Conservation (phyloP, 2,329 filamentous ascomycete species). For the Huntiella bhutanensis region DNA sequence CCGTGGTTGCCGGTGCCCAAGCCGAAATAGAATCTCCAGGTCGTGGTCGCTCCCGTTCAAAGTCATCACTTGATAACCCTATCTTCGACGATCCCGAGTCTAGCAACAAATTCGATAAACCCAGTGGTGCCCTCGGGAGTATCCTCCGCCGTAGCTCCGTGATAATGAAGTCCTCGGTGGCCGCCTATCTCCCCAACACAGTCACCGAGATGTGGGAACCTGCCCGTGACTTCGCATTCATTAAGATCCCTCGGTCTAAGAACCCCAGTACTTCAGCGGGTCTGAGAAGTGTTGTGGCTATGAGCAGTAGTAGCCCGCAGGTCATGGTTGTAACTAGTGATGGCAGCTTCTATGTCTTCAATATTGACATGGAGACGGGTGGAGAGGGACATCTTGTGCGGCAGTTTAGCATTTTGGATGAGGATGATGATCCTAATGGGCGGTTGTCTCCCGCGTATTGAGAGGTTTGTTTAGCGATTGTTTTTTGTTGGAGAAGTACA, state of each 20-base stretch:
- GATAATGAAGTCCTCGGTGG: constrained; percentile 75
- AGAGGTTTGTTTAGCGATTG: neutral
- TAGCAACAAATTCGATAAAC: neutral
- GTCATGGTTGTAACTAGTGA: constrained; percentile 98
- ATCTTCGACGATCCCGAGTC: neutral
- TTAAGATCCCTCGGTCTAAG: constrained; percentile 59
- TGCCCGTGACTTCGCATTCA: constrained; percentile 83
- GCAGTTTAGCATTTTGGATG: constrained; percentile 35
- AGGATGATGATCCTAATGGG: neutral
- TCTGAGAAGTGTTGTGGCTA: constrained; percentile 80
- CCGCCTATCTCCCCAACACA: constrained; percentile 77
- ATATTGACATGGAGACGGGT: constrained; percentile 83
- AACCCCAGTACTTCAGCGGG: neutral
- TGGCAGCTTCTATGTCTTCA: constrained; percentile 86
- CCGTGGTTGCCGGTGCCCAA: constrained; percentile 17
- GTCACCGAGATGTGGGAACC: constrained; percentile 98
- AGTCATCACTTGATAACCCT: neutral
- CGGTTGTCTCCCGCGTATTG: neutral
- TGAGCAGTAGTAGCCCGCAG: constrained; percentile 85
- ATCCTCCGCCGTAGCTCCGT: constrained; percentile 90
- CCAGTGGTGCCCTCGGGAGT: constrained; percentile 59
- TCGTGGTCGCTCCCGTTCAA: constrained; percentile 20
- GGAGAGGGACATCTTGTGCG: constrained; percentile 83
- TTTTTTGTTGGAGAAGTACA: neutral
- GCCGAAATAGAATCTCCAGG: constrained; percentile 21